Evolutionary conservation across 2,329 filamentous ascomycete genomes (phyloP), one percentile per base, ranked within the genome.

Genomic region (Monosporascus sp.): DNA sequence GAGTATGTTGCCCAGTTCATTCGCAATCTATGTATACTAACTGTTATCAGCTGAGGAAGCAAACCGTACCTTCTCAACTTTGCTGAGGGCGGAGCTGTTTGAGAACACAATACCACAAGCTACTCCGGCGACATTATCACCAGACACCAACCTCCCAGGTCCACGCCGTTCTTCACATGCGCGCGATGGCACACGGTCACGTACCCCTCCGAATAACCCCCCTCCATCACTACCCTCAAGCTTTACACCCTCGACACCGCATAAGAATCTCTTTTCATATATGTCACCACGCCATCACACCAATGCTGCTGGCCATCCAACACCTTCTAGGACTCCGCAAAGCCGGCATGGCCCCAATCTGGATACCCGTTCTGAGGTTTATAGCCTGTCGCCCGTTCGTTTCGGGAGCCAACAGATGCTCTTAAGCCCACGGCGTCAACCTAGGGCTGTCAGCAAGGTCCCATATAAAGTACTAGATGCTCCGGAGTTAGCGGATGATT

Each of bases 401-500:
- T 90, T 92, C 63, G 90, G 89, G 52, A 97, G 91, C 64, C 94
- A 97, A 66, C 88, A 91, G 55, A 95, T 99, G 81, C 82, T 99
- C 1, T 80, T 97, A 16, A 96, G 90, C 52, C 92, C 93, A 2
- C 83, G 92, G 57, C 90, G 94, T 64, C 90, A 94, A 59, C 91
- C 93, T 2, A 81, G 94, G 60, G 88, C 90, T 31, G 91, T 99
- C 20, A 93, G 90, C 71, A 97, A 97, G 70, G 93, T 97, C 0
- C 94, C 94, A 0, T 99, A 95, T 73, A 99, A 99, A 72, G 94
- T 99, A 2, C 79, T 99, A 9, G 94, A 99, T 75, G 94, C 94
- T 1, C 94, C 94, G 2, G 94, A 97, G 68, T 76, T 99, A 46
- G 92, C 93, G 27, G 94, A 99, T 66, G 94, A 99, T 68, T 99